Base-by-base conservation (phyloP, 164 flowering plant genomes). In the Magnolia kwangsiensis region DNA sequence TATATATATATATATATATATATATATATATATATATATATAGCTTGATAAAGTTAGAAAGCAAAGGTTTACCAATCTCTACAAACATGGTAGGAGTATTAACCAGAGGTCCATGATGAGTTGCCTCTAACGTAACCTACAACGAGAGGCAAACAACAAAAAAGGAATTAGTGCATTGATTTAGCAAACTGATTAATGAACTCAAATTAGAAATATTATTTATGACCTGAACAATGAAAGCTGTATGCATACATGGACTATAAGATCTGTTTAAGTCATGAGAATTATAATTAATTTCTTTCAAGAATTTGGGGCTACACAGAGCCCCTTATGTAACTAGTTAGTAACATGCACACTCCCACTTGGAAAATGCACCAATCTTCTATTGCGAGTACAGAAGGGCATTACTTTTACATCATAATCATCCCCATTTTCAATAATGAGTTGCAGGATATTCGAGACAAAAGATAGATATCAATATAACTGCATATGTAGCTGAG, bases 51-150 rank as follows among this genome's bases (percentile, higher is more conserved):
- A 21, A 24, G 27, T 76, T 4, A 69, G 74, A 55, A 50, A 61
- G 74, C 29, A 76, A 71, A 79, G 19, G 80, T 73, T 76, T 82
- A 92, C 99, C 98, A 78, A 93, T 93, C 84, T 95, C 99, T 21
- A 93, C 67, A 73, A 95, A 95, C 98, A 93, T 84, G 64, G 99
- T 88, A 3, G 96, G 96, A 50, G 87, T 86, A 76, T 82, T 82
- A 8, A 91, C 88, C 67, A 84, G 77, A 65, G 99, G 98, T 75
- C 98, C 99, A 82, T 95, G 98, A 90, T 93, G 99, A 78, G 99
- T 93, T 64, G 88, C 99, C 90, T 93, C 99, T 89, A 93, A 82
- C 51, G 99, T 93, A 65, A 95, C 82, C 98, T 95, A 55, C 72
- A 76, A 13, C 61, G 50, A 50, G 31, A n/a, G 69, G 55, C 55